These are phyloP conservation scores for Luvunga scandens DNA, from an alignment of 345 rosid genomes.

Conservation along the genomic window DNA sequence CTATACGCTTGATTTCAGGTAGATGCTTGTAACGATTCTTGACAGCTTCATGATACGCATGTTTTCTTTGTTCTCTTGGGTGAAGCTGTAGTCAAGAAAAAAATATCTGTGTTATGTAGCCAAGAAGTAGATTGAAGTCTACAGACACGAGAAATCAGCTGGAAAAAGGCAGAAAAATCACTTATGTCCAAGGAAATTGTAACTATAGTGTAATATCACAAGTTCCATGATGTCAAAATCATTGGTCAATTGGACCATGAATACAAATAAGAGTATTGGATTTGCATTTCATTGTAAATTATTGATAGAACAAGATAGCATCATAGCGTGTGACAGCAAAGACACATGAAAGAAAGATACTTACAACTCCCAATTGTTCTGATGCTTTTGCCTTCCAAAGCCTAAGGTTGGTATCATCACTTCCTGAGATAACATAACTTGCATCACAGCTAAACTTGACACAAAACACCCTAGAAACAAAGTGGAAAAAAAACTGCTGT, in stretches of 20 bases:
- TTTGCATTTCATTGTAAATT: background rate
- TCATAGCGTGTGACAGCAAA: background rate
- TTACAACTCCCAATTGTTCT: slow-evolving; percentile 95
- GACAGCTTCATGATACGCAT: slow-evolving; percentile 77
- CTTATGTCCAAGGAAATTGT: background rate
- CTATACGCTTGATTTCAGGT: slow-evolving; percentile 83
- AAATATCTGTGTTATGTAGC: background rate
- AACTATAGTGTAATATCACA: background rate
- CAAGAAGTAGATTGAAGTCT: background rate
- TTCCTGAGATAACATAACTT: slow-evolving; percentile 87
- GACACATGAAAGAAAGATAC: slow-evolving; percentile 23
- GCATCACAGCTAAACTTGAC: slow-evolving; percentile 94
- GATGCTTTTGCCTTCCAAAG: slow-evolving; percentile 99
- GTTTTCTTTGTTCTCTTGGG: slow-evolving; percentile 85
- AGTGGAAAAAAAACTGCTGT: slow-evolving; percentile 5
- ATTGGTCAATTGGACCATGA: background rate
- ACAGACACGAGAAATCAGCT: background rate
- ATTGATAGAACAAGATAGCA: background rate
- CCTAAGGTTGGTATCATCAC: slow-evolving; percentile 94
- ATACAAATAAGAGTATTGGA: background rate
- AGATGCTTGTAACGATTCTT: slow-evolving; percentile 89
- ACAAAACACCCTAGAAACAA: slow-evolving; percentile 68
- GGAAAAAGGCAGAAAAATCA: background rate
- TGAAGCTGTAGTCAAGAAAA: slow-evolving; percentile 48
- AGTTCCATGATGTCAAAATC: background rate